Conservation (phyloP, 257 asterid genomes). For the Solanum chilense region DNA sequence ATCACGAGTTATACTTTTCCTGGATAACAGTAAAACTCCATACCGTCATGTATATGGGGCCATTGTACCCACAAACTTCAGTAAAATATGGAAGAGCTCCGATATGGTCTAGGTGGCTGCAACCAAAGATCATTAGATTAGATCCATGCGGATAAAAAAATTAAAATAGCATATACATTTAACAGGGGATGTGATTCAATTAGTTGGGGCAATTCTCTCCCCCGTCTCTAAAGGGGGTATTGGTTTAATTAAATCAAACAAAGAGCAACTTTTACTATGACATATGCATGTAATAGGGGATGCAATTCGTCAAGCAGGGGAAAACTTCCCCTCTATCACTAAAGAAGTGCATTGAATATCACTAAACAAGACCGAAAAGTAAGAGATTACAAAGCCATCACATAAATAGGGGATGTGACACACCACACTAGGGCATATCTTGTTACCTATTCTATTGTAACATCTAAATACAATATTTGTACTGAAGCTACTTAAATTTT, state of each 20-base stretch:
- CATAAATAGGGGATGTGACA: background rate
- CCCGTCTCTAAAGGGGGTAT: background rate
- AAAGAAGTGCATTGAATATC: background rate
- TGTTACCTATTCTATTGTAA: background rate
- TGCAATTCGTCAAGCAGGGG: background rate
- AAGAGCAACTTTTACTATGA: background rate
- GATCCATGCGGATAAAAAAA: background rate
- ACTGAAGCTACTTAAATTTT: background rate
- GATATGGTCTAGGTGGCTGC: slow-evolving; percentile 84
- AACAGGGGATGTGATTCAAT: background rate
- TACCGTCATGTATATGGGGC: slow-evolving; percentile 99
- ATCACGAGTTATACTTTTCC: background rate
- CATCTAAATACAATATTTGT: background rate
- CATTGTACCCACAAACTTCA: slow-evolving; percentile 84
- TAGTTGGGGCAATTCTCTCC: background rate
- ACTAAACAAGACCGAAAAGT: background rate
- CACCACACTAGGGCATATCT: background rate
- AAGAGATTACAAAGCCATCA: background rate
- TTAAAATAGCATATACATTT: background rate
- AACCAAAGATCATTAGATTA: background rate
- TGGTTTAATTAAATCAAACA: background rate
- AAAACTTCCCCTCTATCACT: background rate
- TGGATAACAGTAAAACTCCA: background rate
- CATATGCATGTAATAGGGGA: background rate
- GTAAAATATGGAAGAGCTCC: slow-evolving; percentile 97